A percentile compares a stretch with the other conserved stretches of the same genome.
Evolutionary conservation across 2,329 filamentous ascomycete species (phyloP).

Genomic region (Fusarium nanum): DNA sequence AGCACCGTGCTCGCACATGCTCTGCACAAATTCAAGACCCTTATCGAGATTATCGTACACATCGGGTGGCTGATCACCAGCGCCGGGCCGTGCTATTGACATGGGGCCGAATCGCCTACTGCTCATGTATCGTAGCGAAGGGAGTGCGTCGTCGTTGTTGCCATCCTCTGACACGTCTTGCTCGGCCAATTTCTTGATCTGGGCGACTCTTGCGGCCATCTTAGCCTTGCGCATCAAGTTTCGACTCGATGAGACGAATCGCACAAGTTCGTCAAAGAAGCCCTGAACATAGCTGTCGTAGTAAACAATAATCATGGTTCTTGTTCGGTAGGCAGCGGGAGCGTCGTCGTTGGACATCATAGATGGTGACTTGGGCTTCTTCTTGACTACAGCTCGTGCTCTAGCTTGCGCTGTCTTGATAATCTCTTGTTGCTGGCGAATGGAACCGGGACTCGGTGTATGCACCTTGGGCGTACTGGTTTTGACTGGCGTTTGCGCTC

Average conservation of each 20-base stretch:
- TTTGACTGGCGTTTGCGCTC: slow-evolving; percentile 30
- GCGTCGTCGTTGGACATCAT: slow-evolving; percentile 62
- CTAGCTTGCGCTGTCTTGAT: slow-evolving; percentile 55
- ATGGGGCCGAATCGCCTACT: slow-evolving; percentile 51
- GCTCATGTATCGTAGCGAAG: slow-evolving; percentile 56
- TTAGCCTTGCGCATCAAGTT: slow-evolving; percentile 90
- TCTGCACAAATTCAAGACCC: slow-evolving; percentile 81
- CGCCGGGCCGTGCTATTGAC: slow-evolving; percentile 45
- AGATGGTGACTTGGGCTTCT: slow-evolving; percentile 63
- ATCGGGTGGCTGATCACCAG: slow-evolving; percentile 52
- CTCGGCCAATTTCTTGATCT: slow-evolving; percentile 70
- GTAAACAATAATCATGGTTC: slow-evolving; percentile 86
- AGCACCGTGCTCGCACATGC: slow-evolving; percentile 85
- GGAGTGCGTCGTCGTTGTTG: slow-evolving; percentile 56
- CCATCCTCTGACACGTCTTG: slow-evolving; percentile 67
- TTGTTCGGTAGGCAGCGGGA: slow-evolving; percentile 71
- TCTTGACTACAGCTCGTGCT: slow-evolving; percentile 61
- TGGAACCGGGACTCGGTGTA: slow-evolving; percentile 38
- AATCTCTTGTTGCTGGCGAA: slow-evolving; percentile 58
- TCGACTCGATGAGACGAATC: slow-evolving; percentile 81
- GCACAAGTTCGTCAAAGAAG: slow-evolving; percentile 84
- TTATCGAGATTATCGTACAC: slow-evolving; percentile 82
- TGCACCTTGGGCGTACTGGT: slow-evolving; percentile 46
- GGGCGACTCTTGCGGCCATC: slow-evolving; percentile 80
- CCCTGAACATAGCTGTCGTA: slow-evolving; percentile 90